Evolutionary conservation across 2,329 filamentous ascomycete genomes (phyloP), one percentile per base, ranked within the genome.

Genomic region (Pezicula neosporulosa): DNA sequence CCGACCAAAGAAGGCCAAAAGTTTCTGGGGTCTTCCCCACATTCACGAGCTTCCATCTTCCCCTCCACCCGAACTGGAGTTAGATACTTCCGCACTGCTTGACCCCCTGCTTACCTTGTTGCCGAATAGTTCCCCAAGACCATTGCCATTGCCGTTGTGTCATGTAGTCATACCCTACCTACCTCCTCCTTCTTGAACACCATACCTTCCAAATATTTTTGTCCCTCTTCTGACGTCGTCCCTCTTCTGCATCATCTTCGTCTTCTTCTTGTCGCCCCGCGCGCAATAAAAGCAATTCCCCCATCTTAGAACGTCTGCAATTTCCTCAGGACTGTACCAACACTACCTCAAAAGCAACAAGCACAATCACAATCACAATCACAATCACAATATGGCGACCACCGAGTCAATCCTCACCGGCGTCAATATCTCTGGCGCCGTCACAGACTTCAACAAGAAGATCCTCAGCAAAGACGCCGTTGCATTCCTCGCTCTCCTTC

Each of bases 401-500:
- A 82, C 82, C 66, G 88, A 96, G 51, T 74, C 80, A 58, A 88
- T 96, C 67, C 86, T 97, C 61, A 85, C 91, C 71, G 91, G 91
- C 72, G 92, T 97, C 67, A 83, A 85, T 72, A 83, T 97, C 78
- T 85, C 90, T 65, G 93, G 90, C 66, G 72, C 81, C 56, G 76
- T 97, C 67, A 85, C 84, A 66, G 84, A 93, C 53, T 77, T 86
- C 62, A 87, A 92, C 70, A 85, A 84, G 75, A 93, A 96, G 80
- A 95, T 99, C 70, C 82, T 97, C 60, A 96, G 85, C 57, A 93
- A 91, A 63, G 83, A 95, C 60, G 93, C 93, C 50, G 85, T 90
- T 59, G 88, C 90, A 57, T 99, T 97, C 78, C 83, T 99, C 55
- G 89, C 93, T 36, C 86, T 97, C 58, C 83, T 99, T 65, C 94